Evolutionary conservation across 331 rosid species (phyloP).

Genomic region (Erythrophleum ivorense): DNA sequence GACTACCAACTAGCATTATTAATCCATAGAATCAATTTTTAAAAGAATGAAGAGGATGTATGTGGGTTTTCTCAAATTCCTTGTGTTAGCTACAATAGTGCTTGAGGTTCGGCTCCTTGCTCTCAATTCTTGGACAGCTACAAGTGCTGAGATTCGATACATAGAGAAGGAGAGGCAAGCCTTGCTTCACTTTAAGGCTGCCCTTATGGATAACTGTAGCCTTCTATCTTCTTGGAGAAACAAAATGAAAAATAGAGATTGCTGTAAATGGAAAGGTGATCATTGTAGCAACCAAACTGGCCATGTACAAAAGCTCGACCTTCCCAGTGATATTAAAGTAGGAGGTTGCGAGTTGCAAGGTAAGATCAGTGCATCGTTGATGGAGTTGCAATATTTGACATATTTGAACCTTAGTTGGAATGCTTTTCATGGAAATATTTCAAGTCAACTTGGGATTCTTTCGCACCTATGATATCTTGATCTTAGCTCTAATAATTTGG

Average conservation of each 20-base stretch:
- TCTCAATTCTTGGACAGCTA: too few relatives aligned
- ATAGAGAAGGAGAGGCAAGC: constrained; percentile 8
- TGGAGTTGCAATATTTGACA: background rate
- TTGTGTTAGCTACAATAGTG: too few relatives aligned
- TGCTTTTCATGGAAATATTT: too few relatives aligned
- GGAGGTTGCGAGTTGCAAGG: too few relatives aligned
- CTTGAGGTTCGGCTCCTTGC: too few relatives aligned
- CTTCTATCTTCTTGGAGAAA: constrained; percentile 36
- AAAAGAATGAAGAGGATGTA: too few relatives aligned
- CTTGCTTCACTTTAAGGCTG: constrained; percentile 32
- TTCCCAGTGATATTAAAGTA: background rate
- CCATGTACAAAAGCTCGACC: background rate
- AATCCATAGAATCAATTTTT: too few relatives aligned
- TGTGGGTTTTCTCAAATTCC: too few relatives aligned
- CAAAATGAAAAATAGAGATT: background rate
- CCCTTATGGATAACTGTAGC: background rate
- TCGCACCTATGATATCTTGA: background rate
- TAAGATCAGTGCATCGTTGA: too few relatives aligned
- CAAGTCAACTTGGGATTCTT: background rate
- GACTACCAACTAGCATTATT: too few relatives aligned
- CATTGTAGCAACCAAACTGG: constrained; percentile 28
- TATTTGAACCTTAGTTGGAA: too few relatives aligned
- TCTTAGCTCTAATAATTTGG: too few relatives aligned
- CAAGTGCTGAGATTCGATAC: background rate
- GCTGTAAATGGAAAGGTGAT: constrained; percentile 40